Base-by-base conservation (phyloP, 768 basidiomycete genomes). In the Xerocomus brunneocitrinus region DNA sequence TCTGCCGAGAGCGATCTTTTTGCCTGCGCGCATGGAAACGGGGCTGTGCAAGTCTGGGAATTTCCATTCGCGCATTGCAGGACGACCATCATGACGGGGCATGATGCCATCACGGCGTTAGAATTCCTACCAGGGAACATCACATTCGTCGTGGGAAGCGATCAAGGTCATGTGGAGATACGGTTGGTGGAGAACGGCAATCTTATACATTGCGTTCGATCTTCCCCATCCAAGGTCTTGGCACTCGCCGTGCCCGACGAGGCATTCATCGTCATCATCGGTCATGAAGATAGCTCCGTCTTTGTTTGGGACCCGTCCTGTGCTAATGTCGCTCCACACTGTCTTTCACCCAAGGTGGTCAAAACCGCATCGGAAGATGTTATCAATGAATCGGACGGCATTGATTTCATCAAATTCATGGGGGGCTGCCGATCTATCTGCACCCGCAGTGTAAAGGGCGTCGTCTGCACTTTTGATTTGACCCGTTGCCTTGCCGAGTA, bases 1-100 rank as follows among this genome's bases (percentile, higher is more conserved):
- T 62, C 61, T 16, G 44, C 50, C 8, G 44, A 59, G 24, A 54
- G 58, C 40, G 41, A 51, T 14, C 38, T 52, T 5, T 46, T 62
- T 38, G 52, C 54, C 2, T 62, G 58, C 25, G 55, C 61, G 2
- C 60, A 62, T 35, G 61, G 57, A 8, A 27, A 56, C 0, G 58
- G 61, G n/a, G n/a, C 41, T 28, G 50, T 56, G 19, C 50, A 62
- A 45, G 22, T 62, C 50, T 62, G 61, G 61, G 58, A 57, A 31
- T 32, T 56, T 16, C 55, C 61, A 8, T 62, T 54, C 3, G 34
- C 24, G 8, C 13, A 47, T 3, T 56, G 50, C 48, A 56, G 40
- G 41, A 31, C 41, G 19, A 58, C 43, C 10, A 48, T 61, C 44
- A 31, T 4, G 36, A 60, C 59, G 9, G 60, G 48, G 19, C 55